Base-by-base conservation (phyloP, 441 rosid genomes). In the Biscutella laevigata region DNA sequence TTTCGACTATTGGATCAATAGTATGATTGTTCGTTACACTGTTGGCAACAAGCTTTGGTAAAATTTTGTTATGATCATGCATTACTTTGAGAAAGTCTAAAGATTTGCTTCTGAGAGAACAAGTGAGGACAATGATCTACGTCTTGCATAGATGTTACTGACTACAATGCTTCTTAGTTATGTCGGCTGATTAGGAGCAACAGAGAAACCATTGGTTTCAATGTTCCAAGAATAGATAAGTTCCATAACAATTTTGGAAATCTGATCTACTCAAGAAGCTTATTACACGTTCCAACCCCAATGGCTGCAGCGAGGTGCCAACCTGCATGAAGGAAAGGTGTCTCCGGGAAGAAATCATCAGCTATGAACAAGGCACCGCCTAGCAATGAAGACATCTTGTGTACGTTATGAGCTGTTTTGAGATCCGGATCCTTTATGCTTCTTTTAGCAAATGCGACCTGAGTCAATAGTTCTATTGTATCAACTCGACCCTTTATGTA, bases 231-330 rank as follows among this genome's bases (percentile, higher is more conserved):
- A 68, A 40, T 28, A 26, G 28, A 57, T 26, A 53, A 43, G 20
- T 28, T 47, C 36, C 29, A 29, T 27, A 3, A 7, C 21, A 10
- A 1, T 16, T 4, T 10, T 48, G 21, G 32, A 46, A 27, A 36
- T 53, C 19, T 39, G 62, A 12, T 47, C 71, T 88, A 91, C 60
- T 85, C 77, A 6, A 92, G 91, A 69, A 92, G 98, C 71, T 79
- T 84, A 70, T 92, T 80, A 53, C 96, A 92, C 7, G 94, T 83
- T 42, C 96, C 77, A 2, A 86, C 92, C 0, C 96, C 94, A 51
- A 88, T 74, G 51, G 98, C 98, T 17, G 98, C 98, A 5, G 98
- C 94, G 0, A 92, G 88, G 70, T 92, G 95, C 95, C 96, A 92
- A n/a, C 84, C 98, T 12, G 99, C 96, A 38, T 92, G 96, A 53